Conservation (phyloP, 148 eudicot genomes). For the Silene conica region DNA sequence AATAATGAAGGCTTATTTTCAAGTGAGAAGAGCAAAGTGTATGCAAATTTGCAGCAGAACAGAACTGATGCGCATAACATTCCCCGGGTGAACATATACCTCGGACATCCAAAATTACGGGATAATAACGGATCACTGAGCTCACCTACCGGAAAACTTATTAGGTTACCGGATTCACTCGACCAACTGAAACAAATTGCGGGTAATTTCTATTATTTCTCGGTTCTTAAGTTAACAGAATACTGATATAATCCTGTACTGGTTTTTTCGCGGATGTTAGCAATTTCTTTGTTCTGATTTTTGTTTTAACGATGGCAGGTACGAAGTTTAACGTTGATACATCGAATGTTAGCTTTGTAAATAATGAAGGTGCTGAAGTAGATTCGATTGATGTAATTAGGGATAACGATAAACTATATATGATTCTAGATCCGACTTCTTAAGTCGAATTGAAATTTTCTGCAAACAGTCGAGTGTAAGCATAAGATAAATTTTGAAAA, state of each 20-base stretch:
- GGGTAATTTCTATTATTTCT: constrained; percentile 37
- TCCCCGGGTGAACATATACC: constrained; percentile 52
- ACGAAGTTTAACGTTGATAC: constrained; percentile 60
- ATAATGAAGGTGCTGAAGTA: constrained; percentile 65
- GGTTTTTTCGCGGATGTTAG: too few relatives aligned
- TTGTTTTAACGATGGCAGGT: constrained; percentile 34
- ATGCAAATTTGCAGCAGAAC: constrained; percentile 1
- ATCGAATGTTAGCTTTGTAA: constrained; percentile 36
- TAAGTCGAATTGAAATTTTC: background rate
- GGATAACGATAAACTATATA: constrained; percentile 66
- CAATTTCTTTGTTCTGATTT: background rate
- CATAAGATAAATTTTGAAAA: background rate
- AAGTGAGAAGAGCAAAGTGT: background rate
- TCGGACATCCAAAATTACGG: constrained; percentile 38
- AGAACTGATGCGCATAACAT: constrained; percentile 8
- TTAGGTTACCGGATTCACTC: constrained; percentile 55
- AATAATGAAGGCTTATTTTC: constrained; percentile 4
- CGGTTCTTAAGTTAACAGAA: too few relatives aligned
- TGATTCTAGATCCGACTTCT: constrained; percentile 27
- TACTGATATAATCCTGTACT: too few relatives aligned
- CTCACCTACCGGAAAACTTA: constrained; percentile 31
- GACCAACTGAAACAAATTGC: constrained; percentile 56
- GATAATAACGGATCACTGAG: constrained; percentile 20
- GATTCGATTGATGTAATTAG: constrained; percentile 71
- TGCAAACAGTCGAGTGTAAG: background rate